A percentile compares a stretch with the other conserved stretches of the same genome.
Conservation (phyloP, 1,139 yeast species). For the Pichia cactophila region DNA sequence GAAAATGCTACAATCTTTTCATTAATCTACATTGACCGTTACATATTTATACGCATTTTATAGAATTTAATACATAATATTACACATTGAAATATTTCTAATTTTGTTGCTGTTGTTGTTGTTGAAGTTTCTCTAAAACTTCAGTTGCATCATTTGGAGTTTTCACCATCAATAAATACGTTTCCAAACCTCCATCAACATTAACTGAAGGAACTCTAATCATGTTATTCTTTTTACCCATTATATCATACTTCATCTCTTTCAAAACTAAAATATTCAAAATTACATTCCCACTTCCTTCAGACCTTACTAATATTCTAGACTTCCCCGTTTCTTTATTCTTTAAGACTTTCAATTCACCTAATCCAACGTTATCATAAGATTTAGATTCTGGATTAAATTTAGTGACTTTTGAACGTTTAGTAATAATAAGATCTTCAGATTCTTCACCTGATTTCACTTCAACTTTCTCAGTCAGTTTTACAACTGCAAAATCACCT, state of each 20-base stretch:
- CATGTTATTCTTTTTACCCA: slow-evolving; percentile 47
- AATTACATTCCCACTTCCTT: slow-evolving; percentile 71
- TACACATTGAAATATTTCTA: neutral
- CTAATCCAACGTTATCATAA: slow-evolving; percentile 65
- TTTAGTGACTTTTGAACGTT: slow-evolving; percentile 66
- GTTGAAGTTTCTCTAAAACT: neutral
- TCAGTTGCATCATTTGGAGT: slow-evolving; percentile 56
- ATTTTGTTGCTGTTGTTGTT: neutral
- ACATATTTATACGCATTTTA: neutral
- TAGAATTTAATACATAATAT: neutral
- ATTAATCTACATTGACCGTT: neutral
- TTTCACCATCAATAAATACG: slow-evolving; percentile 69
- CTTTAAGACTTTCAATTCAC: slow-evolving; percentile 68
- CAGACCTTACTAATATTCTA: slow-evolving; percentile 77
- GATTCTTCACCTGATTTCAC: slow-evolving; percentile 79
- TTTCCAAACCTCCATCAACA: slow-evolving; percentile 39
- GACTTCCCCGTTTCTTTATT: slow-evolving; percentile 51
- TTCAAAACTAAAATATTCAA: slow-evolving; percentile 53
- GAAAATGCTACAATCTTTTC: neutral
- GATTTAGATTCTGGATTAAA: slow-evolving; percentile 45
- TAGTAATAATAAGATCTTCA: slow-evolving; percentile 57
- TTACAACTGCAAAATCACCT: slow-evolving; percentile 42
- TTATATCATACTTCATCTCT: slow-evolving; percentile 45
- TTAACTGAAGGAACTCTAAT: slow-evolving; percentile 42
- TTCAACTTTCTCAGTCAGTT: slow-evolving; percentile 41